Evolutionary conservation across 495 filamentous ascomycete species (phyloP).

Genomic region (Podospora appendiculata): DNA sequence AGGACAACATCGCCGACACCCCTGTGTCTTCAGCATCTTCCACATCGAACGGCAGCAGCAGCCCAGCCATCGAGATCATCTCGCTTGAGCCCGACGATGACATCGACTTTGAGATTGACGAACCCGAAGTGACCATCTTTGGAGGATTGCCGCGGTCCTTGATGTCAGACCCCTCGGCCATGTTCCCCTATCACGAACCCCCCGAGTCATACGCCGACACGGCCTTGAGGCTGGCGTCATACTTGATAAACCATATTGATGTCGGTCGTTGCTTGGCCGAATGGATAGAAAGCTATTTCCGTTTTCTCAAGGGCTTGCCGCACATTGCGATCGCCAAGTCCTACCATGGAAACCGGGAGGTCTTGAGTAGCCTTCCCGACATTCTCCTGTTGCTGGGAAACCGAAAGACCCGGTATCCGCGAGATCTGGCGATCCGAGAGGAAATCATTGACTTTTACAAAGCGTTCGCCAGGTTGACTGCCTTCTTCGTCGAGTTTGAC

Average conservation of each 20-base stretch:
- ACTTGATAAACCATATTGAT: slow-evolving; percentile 31
- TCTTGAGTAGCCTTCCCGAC: slow-evolving; percentile 26
- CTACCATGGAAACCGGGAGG: slow-evolving; percentile 27
- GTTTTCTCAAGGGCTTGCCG: slow-evolving; percentile 15
- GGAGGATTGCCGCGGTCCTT: slow-evolving; percentile 9
- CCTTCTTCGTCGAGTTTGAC: slow-evolving; percentile 25
- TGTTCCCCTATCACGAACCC: slow-evolving; percentile 35
- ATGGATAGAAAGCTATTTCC: slow-evolving; percentile 38
- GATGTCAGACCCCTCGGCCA: slow-evolving; percentile 19
- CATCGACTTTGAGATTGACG: slow-evolving; percentile 12
- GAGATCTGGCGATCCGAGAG: slow-evolving; percentile 8
- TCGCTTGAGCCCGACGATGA: slow-evolving; percentile 27
- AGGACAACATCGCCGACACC: slow-evolving; percentile 15
- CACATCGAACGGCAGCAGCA: slow-evolving; percentile 30
- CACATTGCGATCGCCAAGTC: slow-evolving; percentile 21
- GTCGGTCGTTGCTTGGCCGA: slow-evolving; percentile 27
- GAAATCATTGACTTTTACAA: slow-evolving; percentile 24
- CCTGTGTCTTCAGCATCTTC: slow-evolving; percentile 31
- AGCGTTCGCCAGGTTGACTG: slow-evolving; percentile 20
- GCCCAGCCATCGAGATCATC: slow-evolving; percentile 28
- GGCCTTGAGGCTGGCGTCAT: slow-evolving; percentile 22
- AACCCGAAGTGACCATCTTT: slow-evolving; percentile 15
- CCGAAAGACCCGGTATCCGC: slow-evolving; percentile 10
- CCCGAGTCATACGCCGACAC: slow-evolving; percentile 31
- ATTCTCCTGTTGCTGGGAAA: slow-evolving; percentile 9